A percentile compares a stretch with the other conserved stretches of the same genome.
phyloP scores from a whole-genome alignment of 2,329 filamentous ascomycete species.

The Neonectria ditissima region DNA sequence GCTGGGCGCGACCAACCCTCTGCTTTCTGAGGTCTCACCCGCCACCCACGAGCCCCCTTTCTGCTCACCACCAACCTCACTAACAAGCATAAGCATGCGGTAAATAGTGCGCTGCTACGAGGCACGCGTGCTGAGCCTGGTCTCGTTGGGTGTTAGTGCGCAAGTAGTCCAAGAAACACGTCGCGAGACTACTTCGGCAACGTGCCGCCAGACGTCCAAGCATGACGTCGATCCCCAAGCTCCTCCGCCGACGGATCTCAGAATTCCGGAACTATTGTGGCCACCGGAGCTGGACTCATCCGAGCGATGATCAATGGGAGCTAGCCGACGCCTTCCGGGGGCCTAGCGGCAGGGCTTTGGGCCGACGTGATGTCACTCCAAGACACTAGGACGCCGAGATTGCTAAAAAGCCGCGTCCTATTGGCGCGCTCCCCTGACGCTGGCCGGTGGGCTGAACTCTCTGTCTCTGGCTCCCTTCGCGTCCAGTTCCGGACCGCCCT shows the following conservation, averaged over 20 bases:
- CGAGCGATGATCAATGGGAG: background rate
- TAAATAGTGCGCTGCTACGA: background rate
- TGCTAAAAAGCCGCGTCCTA: background rate
- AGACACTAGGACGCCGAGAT: background rate
- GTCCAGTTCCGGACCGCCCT: background rate
- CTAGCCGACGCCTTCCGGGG: background rate
- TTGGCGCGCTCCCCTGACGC: background rate
- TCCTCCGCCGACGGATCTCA: background rate
- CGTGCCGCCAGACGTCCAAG: background rate
- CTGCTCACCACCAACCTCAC: background rate
- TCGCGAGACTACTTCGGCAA: background rate
- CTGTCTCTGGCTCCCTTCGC: background rate
- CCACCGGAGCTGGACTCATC: background rate
- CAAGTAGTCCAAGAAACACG: background rate
- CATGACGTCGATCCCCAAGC: background rate
- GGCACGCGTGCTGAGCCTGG: background rate
- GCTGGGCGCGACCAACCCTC: background rate
- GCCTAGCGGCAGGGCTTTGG: background rate
- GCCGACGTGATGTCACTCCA: background rate
- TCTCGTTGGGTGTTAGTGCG: background rate
- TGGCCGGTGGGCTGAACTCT: background rate
- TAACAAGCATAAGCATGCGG: background rate
- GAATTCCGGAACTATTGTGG: background rate
- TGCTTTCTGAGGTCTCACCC: background rate
- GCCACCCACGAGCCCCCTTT: background rate